Percentiles rank a stretch among this genome's conserved stretches.
Evolutionary conservation across 768 basidiomycete species (phyloP).

Genomic region (Crepidotus variabilis): DNA sequence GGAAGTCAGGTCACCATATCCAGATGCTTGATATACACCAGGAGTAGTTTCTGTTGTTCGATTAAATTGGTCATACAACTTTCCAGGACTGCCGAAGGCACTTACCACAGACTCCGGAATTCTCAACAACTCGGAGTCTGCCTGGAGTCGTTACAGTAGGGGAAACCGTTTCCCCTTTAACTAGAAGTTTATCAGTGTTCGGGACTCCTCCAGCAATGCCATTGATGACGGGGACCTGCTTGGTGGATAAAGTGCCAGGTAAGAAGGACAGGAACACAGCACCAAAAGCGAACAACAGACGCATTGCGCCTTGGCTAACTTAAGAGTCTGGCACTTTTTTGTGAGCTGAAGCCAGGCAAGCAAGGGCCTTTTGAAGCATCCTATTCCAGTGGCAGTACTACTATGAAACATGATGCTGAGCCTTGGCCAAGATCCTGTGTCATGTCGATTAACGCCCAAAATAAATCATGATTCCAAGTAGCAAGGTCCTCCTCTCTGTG

Average conservation of each 20-base stretch:
- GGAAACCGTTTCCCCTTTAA: background rate
- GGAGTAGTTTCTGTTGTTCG: conserved; percentile 57
- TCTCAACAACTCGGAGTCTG: conserved; percentile 51
- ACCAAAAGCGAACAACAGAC: background rate
- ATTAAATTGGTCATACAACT: no score
- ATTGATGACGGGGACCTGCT: conserved; percentile 6
- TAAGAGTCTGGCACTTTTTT: no score
- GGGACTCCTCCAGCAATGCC: conserved; percentile 6
- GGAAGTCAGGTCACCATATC: conserved; percentile 53
- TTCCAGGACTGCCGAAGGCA: conserved; percentile 1
- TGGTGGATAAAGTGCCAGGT: background rate
- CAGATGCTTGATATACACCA: conserved; percentile 54
- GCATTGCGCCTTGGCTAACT: background rate
- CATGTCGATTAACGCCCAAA: background rate
- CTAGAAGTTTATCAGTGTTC: background rate
- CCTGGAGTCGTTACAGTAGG: conserved; percentile 27
- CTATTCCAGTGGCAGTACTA: background rate
- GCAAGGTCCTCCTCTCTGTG: background rate
- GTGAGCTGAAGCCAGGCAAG: no score
- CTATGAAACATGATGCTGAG: background rate
- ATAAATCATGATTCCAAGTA: background rate
- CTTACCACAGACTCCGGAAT: conserved; percentile 57
- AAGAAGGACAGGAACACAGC: background rate
- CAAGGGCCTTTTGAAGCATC: background rate
- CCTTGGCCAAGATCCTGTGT: background rate